phyloP scores from a whole-genome alignment of 208 protist species.

The Leishmania tropica region DNA sequence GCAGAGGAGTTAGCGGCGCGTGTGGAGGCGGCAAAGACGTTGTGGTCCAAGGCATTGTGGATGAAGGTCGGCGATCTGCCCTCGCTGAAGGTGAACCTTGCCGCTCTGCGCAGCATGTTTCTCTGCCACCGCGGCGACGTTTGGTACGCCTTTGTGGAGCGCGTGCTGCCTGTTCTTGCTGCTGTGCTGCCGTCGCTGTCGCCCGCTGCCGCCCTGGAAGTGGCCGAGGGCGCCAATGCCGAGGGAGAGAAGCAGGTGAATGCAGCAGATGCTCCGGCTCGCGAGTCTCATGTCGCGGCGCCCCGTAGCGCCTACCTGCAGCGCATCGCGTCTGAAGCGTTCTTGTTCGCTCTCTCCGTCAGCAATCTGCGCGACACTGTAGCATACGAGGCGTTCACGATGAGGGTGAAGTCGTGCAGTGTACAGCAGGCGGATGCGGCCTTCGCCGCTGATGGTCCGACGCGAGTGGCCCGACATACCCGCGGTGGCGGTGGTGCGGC shows the following conservation, averaged over 20 bases:
- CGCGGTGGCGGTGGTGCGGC: not conserved
- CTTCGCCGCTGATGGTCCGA: not conserved
- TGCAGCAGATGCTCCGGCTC: not conserved
- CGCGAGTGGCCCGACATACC: not conserved
- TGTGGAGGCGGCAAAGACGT: slow-evolving; percentile 57
- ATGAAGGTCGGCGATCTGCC: slow-evolving; percentile 46
- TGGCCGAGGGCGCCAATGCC: not conserved
- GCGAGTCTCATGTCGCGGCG: slow-evolving; percentile 5
- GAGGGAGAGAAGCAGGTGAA: slow-evolving; percentile 1
- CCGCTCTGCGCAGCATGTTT: slow-evolving; percentile 65
- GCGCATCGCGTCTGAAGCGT: slow-evolving; percentile 24
- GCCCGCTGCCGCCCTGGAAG: not conserved
- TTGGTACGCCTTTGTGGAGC: slow-evolving; percentile 80
- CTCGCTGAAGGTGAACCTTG: slow-evolving; percentile 45
- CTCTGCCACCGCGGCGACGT: slow-evolving; percentile 86
- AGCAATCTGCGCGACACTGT: slow-evolving; percentile 24
- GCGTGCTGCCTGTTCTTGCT: slow-evolving; percentile 32
- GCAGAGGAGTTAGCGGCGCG: slow-evolving; percentile 73
- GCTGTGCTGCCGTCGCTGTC: not conserved
- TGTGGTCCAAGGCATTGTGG: slow-evolving; percentile 87
- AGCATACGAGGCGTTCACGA: slow-evolving; percentile 28
- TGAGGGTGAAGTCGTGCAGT: slow-evolving; percentile 15
- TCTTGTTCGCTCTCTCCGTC: slow-evolving; percentile 29
- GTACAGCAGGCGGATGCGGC: slow-evolving; percentile 27
- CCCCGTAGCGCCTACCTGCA: slow-evolving; percentile 26